These are phyloP conservation scores for Cyclanthera cordifolia DNA, from an alignment of 306 rosid genomes.

Conservation along the genomic window DNA sequence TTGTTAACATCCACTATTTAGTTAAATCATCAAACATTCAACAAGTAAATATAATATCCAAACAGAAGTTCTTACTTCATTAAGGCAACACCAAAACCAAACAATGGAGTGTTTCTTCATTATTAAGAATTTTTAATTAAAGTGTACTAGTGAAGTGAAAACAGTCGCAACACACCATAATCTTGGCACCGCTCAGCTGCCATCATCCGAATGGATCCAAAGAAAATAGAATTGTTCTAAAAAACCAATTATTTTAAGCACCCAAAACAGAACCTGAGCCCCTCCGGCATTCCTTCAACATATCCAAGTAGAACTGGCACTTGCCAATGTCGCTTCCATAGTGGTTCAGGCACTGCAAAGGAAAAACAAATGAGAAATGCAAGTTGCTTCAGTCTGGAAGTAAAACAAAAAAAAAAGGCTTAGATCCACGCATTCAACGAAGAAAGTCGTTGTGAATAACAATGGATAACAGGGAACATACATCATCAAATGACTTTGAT, in stretches of 20 bases:
- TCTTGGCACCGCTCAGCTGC: not conserved
- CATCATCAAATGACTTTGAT: slow-evolving; percentile 77
- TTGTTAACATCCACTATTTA: not conserved
- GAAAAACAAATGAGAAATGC: too few species aligned
- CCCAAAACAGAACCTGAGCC: slow-evolving; percentile 46
- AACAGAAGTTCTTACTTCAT: not conserved
- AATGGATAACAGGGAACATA: slow-evolving; percentile 21
- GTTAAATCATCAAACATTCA: not conserved
- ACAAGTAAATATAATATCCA: not conserved
- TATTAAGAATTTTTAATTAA: not conserved
- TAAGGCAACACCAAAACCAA: not conserved
- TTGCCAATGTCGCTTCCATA: slow-evolving; percentile 71
- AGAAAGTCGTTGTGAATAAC: not conserved
- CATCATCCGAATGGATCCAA: not conserved
- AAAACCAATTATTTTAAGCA: slow-evolving; percentile 20
- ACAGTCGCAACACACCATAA: not conserved
- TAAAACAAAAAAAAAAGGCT: not conserved
- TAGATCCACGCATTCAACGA: not conserved
- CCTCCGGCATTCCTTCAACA: slow-evolving; percentile 69
- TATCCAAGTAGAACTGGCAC: slow-evolving; percentile 95
- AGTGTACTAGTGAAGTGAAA: not conserved
- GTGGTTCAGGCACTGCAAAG: slow-evolving; percentile 56
- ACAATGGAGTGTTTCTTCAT: not conserved
- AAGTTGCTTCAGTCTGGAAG: not conserved
- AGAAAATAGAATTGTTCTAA: not conserved